A percentile compares a stretch with the other conserved stretches of the same genome.
phyloP scores from a whole-genome alignment of 257 asterid species.

The Solanum sejunctum region DNA sequence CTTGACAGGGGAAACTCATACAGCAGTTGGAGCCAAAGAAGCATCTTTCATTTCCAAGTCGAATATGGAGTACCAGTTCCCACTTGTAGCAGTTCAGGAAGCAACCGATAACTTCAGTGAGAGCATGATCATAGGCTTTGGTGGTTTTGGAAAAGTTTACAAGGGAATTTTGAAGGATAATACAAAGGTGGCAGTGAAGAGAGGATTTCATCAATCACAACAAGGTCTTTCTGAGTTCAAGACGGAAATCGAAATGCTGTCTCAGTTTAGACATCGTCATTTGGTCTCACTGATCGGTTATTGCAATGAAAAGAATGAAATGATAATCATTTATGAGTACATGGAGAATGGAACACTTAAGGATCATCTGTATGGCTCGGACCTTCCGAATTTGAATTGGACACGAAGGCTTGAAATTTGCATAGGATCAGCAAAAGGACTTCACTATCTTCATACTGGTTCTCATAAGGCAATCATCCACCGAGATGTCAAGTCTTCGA shows the following conservation, averaged over 20 bases:
- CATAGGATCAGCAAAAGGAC: slow-evolving; percentile 39
- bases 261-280: slow-evolving; percentile 32
- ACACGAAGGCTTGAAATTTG: slow-evolving; percentile 28
- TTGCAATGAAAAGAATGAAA: slow-evolving; percentile 23
- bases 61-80: slow-evolving; percentile 22
- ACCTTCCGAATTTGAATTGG: slow-evolving; percentile 20
- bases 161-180: slow-evolving; percentile 23
- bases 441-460: slow-evolving; percentile 38
- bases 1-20: slow-evolving; percentile 2
- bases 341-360: slow-evolving; percentile 32
- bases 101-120: slow-evolving; percentile 28
- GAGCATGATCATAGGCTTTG: slow-evolving; percentile 18
- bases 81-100: slow-evolving; percentile 21
- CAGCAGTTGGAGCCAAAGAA: not conserved
- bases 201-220: slow-evolving; percentile 14
- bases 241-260: slow-evolving; percentile 31
- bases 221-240: slow-evolving; percentile 26
- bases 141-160: slow-evolving; percentile 38
- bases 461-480: slow-evolving; percentile 25
- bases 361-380: slow-evolving; percentile 18
- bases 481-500: slow-evolving; percentile 33
- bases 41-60: slow-evolving; percentile 8
- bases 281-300: slow-evolving; percentile 33
- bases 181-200: slow-evolving; percentile 26
- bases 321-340: slow-evolving; percentile 34